Base-by-base conservation (phyloP, 352 stramenopile species). In the Globisporangium takayamanum region DNA sequence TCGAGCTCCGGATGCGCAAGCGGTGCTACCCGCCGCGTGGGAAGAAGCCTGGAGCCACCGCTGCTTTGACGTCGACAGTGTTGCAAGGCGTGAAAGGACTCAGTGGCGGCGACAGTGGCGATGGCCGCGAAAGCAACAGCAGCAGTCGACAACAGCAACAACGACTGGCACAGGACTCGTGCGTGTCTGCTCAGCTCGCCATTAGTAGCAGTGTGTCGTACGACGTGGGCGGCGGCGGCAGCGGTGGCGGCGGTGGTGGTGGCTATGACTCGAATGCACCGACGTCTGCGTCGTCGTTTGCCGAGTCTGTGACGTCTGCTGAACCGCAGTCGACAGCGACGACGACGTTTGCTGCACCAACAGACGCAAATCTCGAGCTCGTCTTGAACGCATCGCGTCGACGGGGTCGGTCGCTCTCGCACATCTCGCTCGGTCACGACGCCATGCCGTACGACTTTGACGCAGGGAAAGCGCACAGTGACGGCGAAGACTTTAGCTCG, bases 1-100 rank as follows among this genome's bases (percentile, higher is more conserved):
- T 92, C 0, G 82, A 92, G 60, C 62, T 89, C 33, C 82, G 79
- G 15, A 87, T 89, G 55, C 74, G 78, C 5, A 82, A 84, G 50
- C 72, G 79, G 10, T 69, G 63, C 7, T 68, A 66, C 6, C 53
- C 65, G 33, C 71, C 71, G 16, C 25, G 36, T 36, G 51, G 49
- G 16, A 58, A 64, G 20, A 41, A n/a, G 52, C 15, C 14, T 48
- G 22, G n/a, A 36, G 15, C 11, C 4, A 15, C 53, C 10, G 37
- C 22, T n/a, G 16, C 41, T 8, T 5, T 41, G 45, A 16, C 20
- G 26, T n/a, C 20, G 26, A 44, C 11, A 53, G 22, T n/a, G 41
- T n/a, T 46, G 41, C 41, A 54, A 44, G 18, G 15, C 18, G 18
- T 46, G 14, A n/a, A 46, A 20, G 41, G 41, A 20, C 12, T 1